Conservation (phyloP, 1,284 basidiomycete species). For the Microbotryum silenes-acaulis region DNA sequence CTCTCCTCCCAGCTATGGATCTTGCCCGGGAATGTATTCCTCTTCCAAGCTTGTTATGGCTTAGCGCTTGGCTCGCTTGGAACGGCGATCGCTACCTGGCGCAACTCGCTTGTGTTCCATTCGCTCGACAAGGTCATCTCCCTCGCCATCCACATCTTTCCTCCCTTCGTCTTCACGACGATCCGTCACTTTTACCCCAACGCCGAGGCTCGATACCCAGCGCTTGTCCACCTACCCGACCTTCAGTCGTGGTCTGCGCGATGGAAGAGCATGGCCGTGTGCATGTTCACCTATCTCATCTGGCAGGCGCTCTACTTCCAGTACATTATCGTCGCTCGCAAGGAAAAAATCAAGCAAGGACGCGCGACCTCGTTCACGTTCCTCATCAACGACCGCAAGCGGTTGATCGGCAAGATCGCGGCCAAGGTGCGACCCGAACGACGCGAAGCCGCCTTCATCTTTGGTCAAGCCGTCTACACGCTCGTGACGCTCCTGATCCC, state of each 20-base stretch:
- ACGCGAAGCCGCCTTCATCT: conserved; percentile 35
- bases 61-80: conserved; percentile 36
- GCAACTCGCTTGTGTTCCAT: conserved; percentile 40
- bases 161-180: conserved; percentile 31
- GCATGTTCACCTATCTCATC: conserved; percentile 31
- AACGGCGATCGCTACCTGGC: conserved; percentile 38
- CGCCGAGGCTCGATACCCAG: conserved; percentile 31
- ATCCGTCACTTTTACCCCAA: conserved; percentile 33
- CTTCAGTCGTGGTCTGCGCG: conserved; percentile 12
- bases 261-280: conserved; percentile 29
- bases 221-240: conserved; percentile 17
- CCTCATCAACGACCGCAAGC: conserved; percentile 36
- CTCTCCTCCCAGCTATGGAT: conserved; percentile 33
- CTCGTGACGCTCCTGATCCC: conserved; percentile 35
- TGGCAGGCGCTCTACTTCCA: conserved; percentile 38
- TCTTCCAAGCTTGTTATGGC: conserved; percentile 38
- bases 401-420: conserved; percentile 33
- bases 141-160: conserved; percentile 39
- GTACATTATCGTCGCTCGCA: conserved; percentile 36
- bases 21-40: conserved; percentile 31
- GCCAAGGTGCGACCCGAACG: conserved; percentile 27
- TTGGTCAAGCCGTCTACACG: conserved; percentile 35
- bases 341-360: conserved; percentile 38
- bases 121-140: conserved; percentile 39
- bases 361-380: conserved; percentile 38